phyloP scores from a whole-genome alignment of 2,329 filamentous ascomycete genomes.

The Eutypella sp. region DNA sequence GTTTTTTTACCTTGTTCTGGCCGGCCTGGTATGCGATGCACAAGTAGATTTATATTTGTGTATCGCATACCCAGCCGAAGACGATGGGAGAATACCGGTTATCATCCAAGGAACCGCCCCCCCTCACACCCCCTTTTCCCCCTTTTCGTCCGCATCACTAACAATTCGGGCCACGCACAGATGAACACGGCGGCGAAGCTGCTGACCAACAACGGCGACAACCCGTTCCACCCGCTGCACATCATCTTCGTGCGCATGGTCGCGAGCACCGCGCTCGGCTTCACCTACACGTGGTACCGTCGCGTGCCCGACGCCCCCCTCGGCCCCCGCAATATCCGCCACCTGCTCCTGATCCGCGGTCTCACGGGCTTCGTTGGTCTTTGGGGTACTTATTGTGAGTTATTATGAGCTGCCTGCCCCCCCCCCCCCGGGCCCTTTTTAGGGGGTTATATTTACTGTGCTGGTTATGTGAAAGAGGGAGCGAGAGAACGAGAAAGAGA shows the following conservation, averaged over 20 bases:
- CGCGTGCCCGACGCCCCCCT: slow-evolving; percentile 58
- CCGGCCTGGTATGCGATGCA: too few species aligned
- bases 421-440: neutral
- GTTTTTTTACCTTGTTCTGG: too few species aligned
- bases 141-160: neutral
- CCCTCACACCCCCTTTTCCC: neutral
- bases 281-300: slow-evolving; percentile 36
- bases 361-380: slow-evolving; percentile 61
- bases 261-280: slow-evolving; percentile 31
- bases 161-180: slow-evolving; percentile 18
- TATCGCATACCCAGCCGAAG: neutral
- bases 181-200: slow-evolving; percentile 37
- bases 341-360: slow-evolving; percentile 60
- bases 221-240: slow-evolving; percentile 36
- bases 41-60: too few species aligned
- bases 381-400: slow-evolving; percentile 48
- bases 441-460: neutral
- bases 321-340: slow-evolving; percentile 57
- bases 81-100: neutral
- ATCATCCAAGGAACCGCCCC: neutral
- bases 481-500: too few species aligned
- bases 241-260: slow-evolving; percentile 40
- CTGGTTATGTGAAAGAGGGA: neutral
- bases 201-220: slow-evolving; percentile 28
- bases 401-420: neutral